Conservation (phyloP, 495 filamentous ascomycete species). For the Aspergillus nidulans region DNA sequence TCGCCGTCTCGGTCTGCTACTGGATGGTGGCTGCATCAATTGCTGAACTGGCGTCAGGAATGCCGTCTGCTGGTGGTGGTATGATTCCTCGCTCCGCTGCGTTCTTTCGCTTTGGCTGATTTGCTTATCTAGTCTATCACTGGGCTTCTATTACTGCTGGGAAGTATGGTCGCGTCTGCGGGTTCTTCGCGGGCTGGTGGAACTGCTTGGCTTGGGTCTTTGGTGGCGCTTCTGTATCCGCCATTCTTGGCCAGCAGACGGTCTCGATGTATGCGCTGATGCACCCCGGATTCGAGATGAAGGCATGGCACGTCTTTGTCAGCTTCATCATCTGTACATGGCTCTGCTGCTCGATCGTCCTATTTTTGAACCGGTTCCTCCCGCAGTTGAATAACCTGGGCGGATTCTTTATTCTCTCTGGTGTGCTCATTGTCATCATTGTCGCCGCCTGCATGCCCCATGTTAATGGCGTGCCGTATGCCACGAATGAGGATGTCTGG, state of each 20-base stretch:
- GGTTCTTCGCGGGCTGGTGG: constrained; percentile 76
- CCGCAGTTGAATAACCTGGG: constrained; percentile 64
- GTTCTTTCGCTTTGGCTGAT: neutral
- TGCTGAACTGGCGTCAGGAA: constrained; percentile 60
- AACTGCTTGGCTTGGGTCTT: constrained; percentile 76
- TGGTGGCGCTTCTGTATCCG: constrained; percentile 59
- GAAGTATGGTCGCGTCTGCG: constrained; percentile 61
- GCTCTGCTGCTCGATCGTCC: constrained; percentile 57
- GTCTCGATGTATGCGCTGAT: constrained; percentile 68
- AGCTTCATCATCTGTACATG: constrained; percentile 64
- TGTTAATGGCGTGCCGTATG: constrained; percentile 42
- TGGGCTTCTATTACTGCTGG: constrained; percentile 77
- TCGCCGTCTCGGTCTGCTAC: constrained; percentile 19
- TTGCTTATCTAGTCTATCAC: constrained; percentile 56
- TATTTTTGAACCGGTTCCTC: constrained; percentile 66
- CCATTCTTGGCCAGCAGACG: constrained; percentile 64
- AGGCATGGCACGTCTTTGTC: constrained; percentile 75
- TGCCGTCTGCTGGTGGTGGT: constrained; percentile 72
- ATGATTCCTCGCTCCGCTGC: neutral
- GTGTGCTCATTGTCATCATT: constrained; percentile 66
- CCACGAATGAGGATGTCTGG: constrained; percentile 58
- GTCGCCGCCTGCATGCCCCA: constrained; percentile 72
- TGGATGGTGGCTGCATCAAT: constrained; percentile 21
- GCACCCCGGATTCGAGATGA: constrained; percentile 56
- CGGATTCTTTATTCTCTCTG: constrained; percentile 63